A percentile compares a stretch with the other conserved stretches of the same genome.
Conservation (phyloP, 208 protist species). For the Vickermania ingenoplastis region DNA sequence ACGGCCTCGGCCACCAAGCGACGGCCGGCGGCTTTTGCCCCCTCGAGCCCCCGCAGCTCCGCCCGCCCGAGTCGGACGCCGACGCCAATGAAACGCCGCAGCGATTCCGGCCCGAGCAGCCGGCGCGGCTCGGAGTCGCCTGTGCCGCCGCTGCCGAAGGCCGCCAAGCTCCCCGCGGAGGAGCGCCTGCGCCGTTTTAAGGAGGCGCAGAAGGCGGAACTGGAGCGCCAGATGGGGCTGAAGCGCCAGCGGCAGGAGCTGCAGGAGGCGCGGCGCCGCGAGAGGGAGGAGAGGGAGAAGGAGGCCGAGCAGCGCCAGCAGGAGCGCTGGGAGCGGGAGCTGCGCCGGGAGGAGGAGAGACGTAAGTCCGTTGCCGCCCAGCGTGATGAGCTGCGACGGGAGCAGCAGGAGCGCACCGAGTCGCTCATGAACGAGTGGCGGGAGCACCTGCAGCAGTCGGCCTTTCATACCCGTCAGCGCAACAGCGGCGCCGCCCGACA, state of each 20-base stretch:
- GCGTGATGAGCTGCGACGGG: not conserved
- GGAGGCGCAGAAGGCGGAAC: not conserved
- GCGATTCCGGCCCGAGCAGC: not conserved
- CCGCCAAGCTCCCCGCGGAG: not conserved
- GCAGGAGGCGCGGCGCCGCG: not conserved
- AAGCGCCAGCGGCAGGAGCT: slow-evolving; percentile 1
- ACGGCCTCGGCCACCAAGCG: not conserved
- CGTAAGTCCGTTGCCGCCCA: not conserved
- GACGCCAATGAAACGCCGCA: not conserved
- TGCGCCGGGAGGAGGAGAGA: not conserved
- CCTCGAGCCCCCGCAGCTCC: not conserved
- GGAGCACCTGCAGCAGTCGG: not conserved
- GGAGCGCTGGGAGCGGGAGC: not conserved
- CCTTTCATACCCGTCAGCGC: not conserved
- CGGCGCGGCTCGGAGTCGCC: not conserved
- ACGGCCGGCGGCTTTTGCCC: not conserved
- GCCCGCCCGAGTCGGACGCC: not conserved
- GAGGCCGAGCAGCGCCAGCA: not conserved
- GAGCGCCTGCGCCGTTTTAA: not conserved
- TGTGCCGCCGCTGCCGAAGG: not conserved
- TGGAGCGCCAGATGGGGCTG: not conserved
- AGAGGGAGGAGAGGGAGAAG: not conserved
- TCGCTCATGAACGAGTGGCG: not conserved
- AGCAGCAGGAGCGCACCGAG: not conserved
- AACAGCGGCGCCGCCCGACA: not conserved